These are phyloP conservation scores for Xerophyta viscosa DNA, from an alignment of 106 monocot genomes.

Conservation along the genomic window DNA sequence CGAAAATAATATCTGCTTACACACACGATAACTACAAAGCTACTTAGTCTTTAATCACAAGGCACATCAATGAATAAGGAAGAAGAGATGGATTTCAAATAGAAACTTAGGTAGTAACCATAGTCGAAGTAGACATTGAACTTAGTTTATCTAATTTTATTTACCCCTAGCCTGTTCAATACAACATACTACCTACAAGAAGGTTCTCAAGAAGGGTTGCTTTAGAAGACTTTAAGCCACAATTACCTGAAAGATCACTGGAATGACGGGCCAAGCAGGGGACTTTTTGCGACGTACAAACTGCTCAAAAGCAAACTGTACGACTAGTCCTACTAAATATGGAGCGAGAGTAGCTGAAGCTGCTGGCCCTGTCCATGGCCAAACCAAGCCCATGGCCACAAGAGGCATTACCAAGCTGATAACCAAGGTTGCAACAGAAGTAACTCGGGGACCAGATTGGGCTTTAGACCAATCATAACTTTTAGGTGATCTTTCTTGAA, in stretches of 20 bases:
- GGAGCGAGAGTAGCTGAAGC: slow-evolving; percentile 96
- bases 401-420: slow-evolving; percentile 82
- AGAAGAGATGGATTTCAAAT: no score
- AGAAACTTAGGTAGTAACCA: no score
- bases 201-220: background rate
- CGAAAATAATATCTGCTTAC: background rate
- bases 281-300: slow-evolving; percentile 56
- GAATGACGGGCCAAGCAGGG: slow-evolving; percentile 77
- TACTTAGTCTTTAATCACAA: no score
- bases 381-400: slow-evolving; percentile 95
- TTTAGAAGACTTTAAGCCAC: no score
- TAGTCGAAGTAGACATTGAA: no score
- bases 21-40: no score
- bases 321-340: slow-evolving; percentile 82
- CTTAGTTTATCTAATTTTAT: no score
- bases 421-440: slow-evolving; percentile 64
- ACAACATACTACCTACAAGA: background rate
- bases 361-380: slow-evolving; percentile 98
- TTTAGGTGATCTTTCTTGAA: slow-evolving; percentile 13
- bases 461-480: slow-evolving; percentile 19
- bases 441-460: slow-evolving; percentile 46
- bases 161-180: background rate
- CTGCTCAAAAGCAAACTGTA: slow-evolving; percentile 89
- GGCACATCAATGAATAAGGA: no score
- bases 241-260: slow-evolving; percentile 78